Conservation (phyloP, 228 moss, liverwort and hornwort species). For the Sphagnum magellanicum region DNA sequence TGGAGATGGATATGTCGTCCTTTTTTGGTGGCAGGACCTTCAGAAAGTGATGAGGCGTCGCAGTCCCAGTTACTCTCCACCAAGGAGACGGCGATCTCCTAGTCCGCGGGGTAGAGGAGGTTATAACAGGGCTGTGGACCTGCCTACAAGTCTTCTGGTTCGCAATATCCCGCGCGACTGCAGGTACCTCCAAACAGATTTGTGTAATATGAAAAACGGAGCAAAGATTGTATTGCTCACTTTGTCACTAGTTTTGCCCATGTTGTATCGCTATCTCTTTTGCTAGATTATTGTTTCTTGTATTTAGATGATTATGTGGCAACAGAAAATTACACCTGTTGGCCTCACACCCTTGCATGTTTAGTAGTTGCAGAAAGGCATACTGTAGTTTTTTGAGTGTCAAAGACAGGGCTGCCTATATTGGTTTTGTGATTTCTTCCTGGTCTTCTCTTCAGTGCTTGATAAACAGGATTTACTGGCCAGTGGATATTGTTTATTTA, state of each 20-base stretch:
- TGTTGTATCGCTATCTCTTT: no score
- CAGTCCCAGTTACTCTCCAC: slow-evolving; percentile 49
- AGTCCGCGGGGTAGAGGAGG: slow-evolving; percentile 38
- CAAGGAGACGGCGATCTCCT: slow-evolving; percentile 27
- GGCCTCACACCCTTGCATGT: not conserved
- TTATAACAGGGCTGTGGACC: slow-evolving; percentile 61
- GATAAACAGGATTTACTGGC: no score
- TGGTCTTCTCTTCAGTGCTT: no score
- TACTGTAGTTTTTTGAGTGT: no score
- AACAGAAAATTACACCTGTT: not conserved
- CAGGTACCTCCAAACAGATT: slow-evolving; percentile 28
- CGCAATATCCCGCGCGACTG: slow-evolving; percentile 93
- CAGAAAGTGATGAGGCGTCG: slow-evolving; percentile 51
- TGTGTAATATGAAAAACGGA: not conserved
- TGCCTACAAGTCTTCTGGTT: slow-evolving; percentile 88
- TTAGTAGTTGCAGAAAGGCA: not conserved
- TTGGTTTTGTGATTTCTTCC: no score
- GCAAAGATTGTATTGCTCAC: not conserved
- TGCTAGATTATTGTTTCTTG: not conserved
- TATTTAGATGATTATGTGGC: not conserved
- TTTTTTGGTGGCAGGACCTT: no score
- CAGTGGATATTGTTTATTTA: no score
- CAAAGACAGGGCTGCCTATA: no score
- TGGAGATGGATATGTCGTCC: no score
- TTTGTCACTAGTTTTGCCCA: no score